These are phyloP conservation scores for Pseudocercospora cruenta DNA, from an alignment of 2,329 filamentous ascomycete species.

Conservation along the genomic window DNA sequence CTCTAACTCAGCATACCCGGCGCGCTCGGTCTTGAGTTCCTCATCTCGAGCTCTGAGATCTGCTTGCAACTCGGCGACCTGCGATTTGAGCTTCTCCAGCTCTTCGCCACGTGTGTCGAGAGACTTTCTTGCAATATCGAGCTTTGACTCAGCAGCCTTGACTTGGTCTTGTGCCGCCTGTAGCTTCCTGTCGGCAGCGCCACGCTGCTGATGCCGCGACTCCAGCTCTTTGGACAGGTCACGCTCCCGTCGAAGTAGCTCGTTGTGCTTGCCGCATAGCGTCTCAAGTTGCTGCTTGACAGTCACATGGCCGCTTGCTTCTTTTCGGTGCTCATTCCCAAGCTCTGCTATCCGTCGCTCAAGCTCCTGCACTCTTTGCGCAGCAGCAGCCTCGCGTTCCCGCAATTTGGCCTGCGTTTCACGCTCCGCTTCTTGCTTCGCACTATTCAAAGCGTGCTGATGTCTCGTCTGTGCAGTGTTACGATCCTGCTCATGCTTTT, in stretches of 20 bases:
- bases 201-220: constrained; percentile 28
- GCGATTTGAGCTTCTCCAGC: constrained; percentile 27
- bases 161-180: constrained; percentile 21
- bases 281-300: constrained; percentile 41
- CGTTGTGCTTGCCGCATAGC: constrained; percentile 31
- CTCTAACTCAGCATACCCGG: constrained; percentile 37
- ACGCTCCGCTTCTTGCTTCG: constrained; percentile 34
- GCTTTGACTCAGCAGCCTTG: constrained; percentile 24
- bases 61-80: constrained; percentile 32
- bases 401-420: constrained; percentile 32
- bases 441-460: constrained; percentile 33
- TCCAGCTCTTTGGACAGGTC: constrained; percentile 31
- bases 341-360: constrained; percentile 36
- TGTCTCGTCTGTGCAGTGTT: constrained; percentile 41
- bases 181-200: constrained; percentile 21
- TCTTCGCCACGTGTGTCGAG: constrained; percentile 50
- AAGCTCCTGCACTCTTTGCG: constrained; percentile 35
- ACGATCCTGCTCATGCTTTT: constrained; percentile 47
- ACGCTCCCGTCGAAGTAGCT: constrained; percentile 32
- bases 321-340: constrained; percentile 35
- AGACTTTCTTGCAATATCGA: constrained; percentile 31
- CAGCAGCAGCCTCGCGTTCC: constrained; percentile 31
- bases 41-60: constrained; percentile 36
- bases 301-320: constrained; percentile 34
- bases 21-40: constrained; percentile 38